Base-by-base conservation (phyloP, 208 protist genomes). In the Zelonia costaricensis region DNA sequence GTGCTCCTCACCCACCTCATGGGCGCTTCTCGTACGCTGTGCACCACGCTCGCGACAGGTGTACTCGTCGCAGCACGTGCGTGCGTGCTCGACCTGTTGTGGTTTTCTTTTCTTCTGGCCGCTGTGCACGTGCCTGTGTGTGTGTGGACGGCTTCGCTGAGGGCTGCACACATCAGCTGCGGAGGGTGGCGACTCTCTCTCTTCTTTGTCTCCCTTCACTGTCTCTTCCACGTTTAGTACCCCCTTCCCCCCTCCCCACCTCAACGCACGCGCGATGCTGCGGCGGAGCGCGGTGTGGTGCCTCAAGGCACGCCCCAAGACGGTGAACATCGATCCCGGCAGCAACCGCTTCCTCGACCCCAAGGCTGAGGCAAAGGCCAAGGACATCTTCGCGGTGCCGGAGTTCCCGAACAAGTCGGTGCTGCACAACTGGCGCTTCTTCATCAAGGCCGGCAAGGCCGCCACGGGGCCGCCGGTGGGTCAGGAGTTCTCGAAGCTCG, bases 401-500 rank as follows among this genome's bases (percentile, higher is more conserved):
- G 62, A 71, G 9, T 92, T 91, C 67, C 89, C 86, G n/a, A 80
- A 79, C 62, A 94, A 94, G 67, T 33, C 63, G 27, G 88, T 93
- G 44, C 58, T 96, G 60, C 85, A 91, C 69, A 96, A 96, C 80
- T 96, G 82, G 82, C 80, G 91, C n/a, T 93, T 94, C 66, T 93
- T 93, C 51, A 85, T 96, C 38, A 86, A 84, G 45, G 84, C 91
- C 13, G 91, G 91, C 62, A 93, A 94, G 70, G 91, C 91, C 18
- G 81, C 82, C 23, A 94, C 91, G 20, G 91, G 88, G 7, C 91
- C 91, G 13, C 91, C 91, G 46, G 83, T 96, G 7, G 91, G 91
- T n/a, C 91, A 93, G 61, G 83, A 93, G 66, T 94, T 96, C 63
- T 89, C 88, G 30, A 93, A 93, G 69, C 59, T 94, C 30, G 91